Percentiles rank a stretch among this genome's conserved stretches.
Conservation (phyloP, 2,329 filamentous ascomycete genomes). For the Diaporthe eres region DNA sequence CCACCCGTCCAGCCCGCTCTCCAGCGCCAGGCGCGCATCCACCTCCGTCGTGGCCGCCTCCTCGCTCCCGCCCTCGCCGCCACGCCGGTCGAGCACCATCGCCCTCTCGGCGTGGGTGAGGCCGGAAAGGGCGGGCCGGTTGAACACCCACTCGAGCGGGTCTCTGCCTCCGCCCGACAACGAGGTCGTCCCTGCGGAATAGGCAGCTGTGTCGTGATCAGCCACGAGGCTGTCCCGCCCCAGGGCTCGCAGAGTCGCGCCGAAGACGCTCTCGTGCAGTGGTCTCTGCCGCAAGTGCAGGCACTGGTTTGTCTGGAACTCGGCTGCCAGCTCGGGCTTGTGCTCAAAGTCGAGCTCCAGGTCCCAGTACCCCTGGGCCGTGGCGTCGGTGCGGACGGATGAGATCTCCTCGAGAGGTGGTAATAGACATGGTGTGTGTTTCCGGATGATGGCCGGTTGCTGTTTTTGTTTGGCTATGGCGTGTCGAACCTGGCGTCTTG, state of each 20-base stretch:
- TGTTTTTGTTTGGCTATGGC: constrained; percentile 1
- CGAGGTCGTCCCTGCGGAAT: constrained; percentile 51
- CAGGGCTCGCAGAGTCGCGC: constrained; percentile 80
- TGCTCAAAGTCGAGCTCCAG: constrained; percentile 80
- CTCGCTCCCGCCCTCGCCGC: constrained; percentile 62
- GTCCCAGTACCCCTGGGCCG: constrained; percentile 82
- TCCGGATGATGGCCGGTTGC: constrained; percentile 55
- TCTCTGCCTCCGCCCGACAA: constrained; percentile 48
- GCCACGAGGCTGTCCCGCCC: constrained; percentile 57
- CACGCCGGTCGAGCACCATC: constrained; percentile 68
- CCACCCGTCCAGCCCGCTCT: constrained; percentile 60
- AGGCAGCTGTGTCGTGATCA: constrained; percentile 51
- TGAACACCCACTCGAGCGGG: constrained; percentile 83
- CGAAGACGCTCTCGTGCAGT: constrained; percentile 77
- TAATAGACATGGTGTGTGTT: constrained; percentile 70
- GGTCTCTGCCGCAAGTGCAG: constrained; percentile 81
- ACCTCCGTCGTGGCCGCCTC: constrained; percentile 62
- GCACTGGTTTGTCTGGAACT: constrained; percentile 79
- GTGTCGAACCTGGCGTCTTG: constrained; percentile 47
- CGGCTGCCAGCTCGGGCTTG: constrained; percentile 71
- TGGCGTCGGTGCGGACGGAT: constrained; percentile 71
- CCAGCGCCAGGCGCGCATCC: constrained; percentile 80
- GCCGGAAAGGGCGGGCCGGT: constrained; percentile 66
- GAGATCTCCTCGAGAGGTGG: constrained; percentile 76
- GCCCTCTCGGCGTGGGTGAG: constrained; percentile 77